A percentile compares a stretch with the other conserved stretches of the same genome.
Evolutionary conservation across 179 eudicot species (phyloP).

Genomic region (Beta lomatogona): DNA sequence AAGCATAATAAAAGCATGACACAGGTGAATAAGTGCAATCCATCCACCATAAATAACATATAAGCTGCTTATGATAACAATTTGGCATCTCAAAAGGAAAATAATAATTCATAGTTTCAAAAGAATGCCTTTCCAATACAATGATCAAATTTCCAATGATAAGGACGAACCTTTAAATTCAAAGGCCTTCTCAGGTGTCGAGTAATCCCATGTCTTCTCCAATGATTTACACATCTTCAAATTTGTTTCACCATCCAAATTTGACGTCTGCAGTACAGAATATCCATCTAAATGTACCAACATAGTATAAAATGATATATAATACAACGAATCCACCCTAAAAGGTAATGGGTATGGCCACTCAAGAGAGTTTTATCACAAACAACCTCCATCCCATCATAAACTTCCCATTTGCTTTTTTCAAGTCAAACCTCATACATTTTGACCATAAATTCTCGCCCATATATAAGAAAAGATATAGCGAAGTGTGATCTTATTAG

Average conservation of each 20-base stretch:
- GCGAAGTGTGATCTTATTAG: too few species aligned
- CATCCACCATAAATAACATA: neutral
- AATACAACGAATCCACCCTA: neutral
- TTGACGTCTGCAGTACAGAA: constrained; percentile 69
- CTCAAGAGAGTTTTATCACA: neutral
- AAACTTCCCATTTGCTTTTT: too few species aligned
- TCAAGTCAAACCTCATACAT: too few species aligned
- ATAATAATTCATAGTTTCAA: neutral
- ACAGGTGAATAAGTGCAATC: neutral
- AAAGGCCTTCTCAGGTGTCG: constrained; percentile 71
- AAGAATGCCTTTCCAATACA: neutral
- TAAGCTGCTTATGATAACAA: too few species aligned
- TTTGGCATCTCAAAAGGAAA: neutral
- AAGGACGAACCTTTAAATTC: constrained; percentile 73
- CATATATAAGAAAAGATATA: too few species aligned
- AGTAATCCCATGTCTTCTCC: constrained; percentile 97
- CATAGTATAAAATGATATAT: constrained; percentile 8
- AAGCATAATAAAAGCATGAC: neutral
- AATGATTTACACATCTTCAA: constrained; percentile 94
- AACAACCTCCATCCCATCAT: too few species aligned
- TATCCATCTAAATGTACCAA: constrained; percentile 10
- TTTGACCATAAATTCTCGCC: too few species aligned
- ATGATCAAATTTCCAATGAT: constrained; percentile 2
- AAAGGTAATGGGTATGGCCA: neutral
- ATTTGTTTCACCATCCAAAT: constrained; percentile 99